Conservation (phyloP, 352 stramenopile genomes). For the Phytophthora lateralis region DNA sequence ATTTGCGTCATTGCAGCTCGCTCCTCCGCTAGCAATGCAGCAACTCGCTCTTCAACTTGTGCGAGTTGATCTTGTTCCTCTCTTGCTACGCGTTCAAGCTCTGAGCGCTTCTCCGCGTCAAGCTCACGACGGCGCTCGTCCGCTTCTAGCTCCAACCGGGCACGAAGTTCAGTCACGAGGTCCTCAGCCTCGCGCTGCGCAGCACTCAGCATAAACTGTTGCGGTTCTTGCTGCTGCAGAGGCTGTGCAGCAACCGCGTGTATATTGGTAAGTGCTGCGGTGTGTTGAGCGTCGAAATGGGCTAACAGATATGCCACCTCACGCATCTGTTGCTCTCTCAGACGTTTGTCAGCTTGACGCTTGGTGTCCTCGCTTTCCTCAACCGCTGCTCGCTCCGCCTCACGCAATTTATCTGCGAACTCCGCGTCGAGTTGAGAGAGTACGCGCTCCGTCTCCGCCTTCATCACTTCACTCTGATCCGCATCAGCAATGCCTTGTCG, state of each 20-base stretch:
- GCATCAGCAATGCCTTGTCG: neutral
- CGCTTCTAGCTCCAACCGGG: conserved; percentile 53
- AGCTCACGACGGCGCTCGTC: conserved; percentile 55
- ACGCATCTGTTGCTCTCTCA: conserved; percentile 50
- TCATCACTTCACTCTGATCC: neutral
- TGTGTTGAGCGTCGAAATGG: conserved; percentile 43
- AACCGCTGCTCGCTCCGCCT: conserved; percentile 37
- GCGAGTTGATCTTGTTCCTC: conserved; percentile 35
- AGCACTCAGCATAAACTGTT: conserved; percentile 11
- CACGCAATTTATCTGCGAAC: conserved; percentile 47
- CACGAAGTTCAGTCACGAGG: conserved; percentile 49
- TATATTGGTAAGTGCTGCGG: conserved; percentile 18
- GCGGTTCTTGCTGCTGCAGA: conserved; percentile 17
- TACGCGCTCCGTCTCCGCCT: conserved; percentile 16
- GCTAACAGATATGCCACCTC: conserved; percentile 54
- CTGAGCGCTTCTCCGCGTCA: conserved; percentile 36
- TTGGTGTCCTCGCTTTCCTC: conserved; percentile 38
- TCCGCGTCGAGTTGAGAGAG: conserved; percentile 46
- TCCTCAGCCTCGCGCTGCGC: conserved; percentile 35
- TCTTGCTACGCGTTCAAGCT: conserved; percentile 34
- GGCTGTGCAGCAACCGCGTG: neutral
- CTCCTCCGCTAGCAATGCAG: conserved; percentile 41
- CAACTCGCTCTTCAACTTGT: conserved; percentile 32
- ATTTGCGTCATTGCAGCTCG: conserved; percentile 42
- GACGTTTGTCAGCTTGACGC: conserved; percentile 24